Evolutionary conservation across 1,284 basidiomycete genomes (phyloP).

Genomic region (Puccinia polysora): DNA sequence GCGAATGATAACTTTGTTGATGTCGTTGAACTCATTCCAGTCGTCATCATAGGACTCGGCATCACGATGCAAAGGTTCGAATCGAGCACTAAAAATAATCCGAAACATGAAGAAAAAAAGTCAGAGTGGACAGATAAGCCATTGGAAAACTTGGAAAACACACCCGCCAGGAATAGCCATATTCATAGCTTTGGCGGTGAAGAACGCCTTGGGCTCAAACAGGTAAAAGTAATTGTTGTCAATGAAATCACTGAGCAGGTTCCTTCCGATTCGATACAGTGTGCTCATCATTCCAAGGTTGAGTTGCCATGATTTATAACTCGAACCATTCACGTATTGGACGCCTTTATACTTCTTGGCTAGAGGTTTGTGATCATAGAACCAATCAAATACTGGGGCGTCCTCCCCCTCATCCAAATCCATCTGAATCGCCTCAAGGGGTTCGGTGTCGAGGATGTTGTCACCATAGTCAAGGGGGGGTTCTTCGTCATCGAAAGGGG

Average conservation of each 20-base stretch:
- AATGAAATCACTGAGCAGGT: constrained; percentile 78
- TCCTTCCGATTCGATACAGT: constrained; percentile 88
- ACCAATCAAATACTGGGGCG: constrained; percentile 91
- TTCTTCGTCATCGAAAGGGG: constrained; percentile 98
- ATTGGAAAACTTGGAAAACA: constrained; percentile 59
- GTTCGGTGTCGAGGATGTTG: constrained; percentile 96
- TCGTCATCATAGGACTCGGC: constrained; percentile 98
- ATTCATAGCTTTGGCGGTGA: constrained; percentile 72
- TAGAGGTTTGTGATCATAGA: constrained; percentile 95
- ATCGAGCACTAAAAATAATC: constrained; percentile 25
- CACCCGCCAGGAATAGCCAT: constrained; percentile 98
- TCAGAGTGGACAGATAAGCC: not conserved
- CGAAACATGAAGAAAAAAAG: constrained; percentile 56
- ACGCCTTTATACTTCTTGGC: constrained; percentile 65
- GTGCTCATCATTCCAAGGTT: constrained; percentile 93
- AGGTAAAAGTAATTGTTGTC: constrained; percentile 73
- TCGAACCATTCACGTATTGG: constrained; percentile 76
- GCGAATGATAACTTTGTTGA: constrained; percentile 98
- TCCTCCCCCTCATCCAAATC: constrained; percentile 95
- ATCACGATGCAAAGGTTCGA: constrained; percentile 62
- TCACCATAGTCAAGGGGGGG: constrained; percentile 97
- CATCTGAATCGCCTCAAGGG: constrained; percentile 94
- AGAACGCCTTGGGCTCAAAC: constrained; percentile 97
- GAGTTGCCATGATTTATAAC: constrained; percentile 89
- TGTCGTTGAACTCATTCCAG: constrained; percentile 99